Evolutionary conservation across 2,329 filamentous ascomycete genomes (phyloP).

Genomic region (Calonectria naviculata): DNA sequence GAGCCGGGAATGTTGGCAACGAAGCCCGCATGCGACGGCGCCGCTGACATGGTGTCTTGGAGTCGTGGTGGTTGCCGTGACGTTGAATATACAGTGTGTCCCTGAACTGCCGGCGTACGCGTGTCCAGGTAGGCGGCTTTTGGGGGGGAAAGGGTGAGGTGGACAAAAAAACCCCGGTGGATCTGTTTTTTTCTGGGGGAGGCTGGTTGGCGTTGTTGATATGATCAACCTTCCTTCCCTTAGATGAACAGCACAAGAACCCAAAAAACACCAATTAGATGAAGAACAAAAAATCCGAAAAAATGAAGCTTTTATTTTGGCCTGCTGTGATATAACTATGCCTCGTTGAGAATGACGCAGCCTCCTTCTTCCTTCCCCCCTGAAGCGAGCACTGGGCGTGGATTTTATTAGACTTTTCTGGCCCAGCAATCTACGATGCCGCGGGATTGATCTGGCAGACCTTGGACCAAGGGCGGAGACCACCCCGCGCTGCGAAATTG

Average conservation of each 20-base stretch:
- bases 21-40: constrained; percentile 30
- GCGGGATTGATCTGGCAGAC: constrained; percentile 12
- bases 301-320: background rate
- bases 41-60: constrained; percentile 27
- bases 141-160: background rate
- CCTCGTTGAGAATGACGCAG: background rate
- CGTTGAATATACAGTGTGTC: constrained; percentile 1
- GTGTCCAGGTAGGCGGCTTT: background rate
- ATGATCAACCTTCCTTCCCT: background rate
- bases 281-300: background rate
- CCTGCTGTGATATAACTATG: background rate
- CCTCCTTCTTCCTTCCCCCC: too few relatives aligned
- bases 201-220: background rate
- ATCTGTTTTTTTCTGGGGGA: background rate
- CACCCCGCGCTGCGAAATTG: constrained; percentile 12
- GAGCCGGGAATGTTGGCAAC: constrained; percentile 31
- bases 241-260: background rate
- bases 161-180: constrained; percentile 5
- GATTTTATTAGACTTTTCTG: background rate
- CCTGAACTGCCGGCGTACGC: background rate
- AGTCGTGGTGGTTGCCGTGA: background rate
- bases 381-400: too few relatives aligned
- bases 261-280: background rate
- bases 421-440: constrained; percentile 7
- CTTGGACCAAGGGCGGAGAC: constrained; percentile 16